These are phyloP conservation scores for Lupinus albus DNA, from an alignment of 306 rosid genomes.

Conservation along the genomic window DNA sequence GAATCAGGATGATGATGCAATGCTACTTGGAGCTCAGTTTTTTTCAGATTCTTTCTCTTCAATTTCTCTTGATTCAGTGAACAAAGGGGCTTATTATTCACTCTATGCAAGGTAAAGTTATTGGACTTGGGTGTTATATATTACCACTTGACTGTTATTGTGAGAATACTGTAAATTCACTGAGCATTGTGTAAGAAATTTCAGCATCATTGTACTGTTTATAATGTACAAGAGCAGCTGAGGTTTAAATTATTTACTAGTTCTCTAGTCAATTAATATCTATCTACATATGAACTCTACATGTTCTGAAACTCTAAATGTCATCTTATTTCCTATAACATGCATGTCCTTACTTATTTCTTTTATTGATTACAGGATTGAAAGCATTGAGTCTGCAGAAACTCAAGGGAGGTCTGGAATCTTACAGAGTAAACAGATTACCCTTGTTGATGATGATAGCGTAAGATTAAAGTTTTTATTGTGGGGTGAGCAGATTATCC, in stretches of 20 bases:
- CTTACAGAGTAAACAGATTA: conserved; percentile 61
- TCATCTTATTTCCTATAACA: conserved; percentile 1
- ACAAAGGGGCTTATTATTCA: conserved; percentile 64
- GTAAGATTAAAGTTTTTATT: conserved; percentile 61
- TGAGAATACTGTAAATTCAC: conserved; percentile 21
- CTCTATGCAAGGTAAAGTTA: conserved; percentile 68
- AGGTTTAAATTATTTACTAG: conserved; percentile 24
- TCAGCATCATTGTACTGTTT: conserved; percentile 10
- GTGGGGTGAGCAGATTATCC: conserved; percentile 87
- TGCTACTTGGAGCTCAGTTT: conserved; percentile 86
- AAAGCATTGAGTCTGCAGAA: conserved; percentile 69
- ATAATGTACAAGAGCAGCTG: conserved; percentile 21
- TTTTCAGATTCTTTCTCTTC: conserved; percentile 85
- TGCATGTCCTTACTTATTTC: conserved; percentile 27
- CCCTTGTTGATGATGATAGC: conserved; percentile 76
- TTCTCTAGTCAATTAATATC: conserved; percentile 11
- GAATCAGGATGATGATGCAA: conserved; percentile 88
- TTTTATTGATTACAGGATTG: conserved; percentile 61
- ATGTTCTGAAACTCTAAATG: conserved; percentile 22
- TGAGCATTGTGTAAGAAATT: conserved; percentile 1
- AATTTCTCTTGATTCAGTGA: conserved; percentile 61
- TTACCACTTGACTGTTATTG: conserved; percentile 2
- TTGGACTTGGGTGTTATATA: conserved; percentile 9
- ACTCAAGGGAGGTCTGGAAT: conserved; percentile 54
- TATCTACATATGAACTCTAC: conserved; percentile 9